Evolutionary conservation across 495 filamentous ascomycete genomes (phyloP).

Genomic region (Neurospora sp.): DNA sequence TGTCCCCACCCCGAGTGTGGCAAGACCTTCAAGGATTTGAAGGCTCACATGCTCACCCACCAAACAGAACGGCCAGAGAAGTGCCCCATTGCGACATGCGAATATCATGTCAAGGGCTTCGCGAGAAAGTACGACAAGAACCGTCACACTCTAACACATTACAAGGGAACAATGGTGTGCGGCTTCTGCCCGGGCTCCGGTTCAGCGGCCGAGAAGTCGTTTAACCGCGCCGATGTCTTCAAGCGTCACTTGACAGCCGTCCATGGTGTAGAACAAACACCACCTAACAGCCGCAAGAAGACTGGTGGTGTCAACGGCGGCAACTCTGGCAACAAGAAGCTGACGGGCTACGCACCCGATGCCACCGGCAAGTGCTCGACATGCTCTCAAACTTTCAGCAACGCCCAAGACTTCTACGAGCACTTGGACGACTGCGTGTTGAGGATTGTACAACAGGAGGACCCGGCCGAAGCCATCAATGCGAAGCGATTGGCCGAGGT

Average conservation of each 20-base stretch:
- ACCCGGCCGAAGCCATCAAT: constrained; percentile 93
- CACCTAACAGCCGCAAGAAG: constrained; percentile 92
- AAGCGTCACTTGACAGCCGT: constrained; percentile 94
- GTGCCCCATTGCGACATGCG: constrained; percentile 89
- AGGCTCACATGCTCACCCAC: constrained; percentile 95
- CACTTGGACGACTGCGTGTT: constrained; percentile 98
- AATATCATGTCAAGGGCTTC: constrained; percentile 94
- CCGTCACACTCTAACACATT: constrained; percentile 91
- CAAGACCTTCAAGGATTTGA: constrained; percentile 81
- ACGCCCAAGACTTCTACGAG: constrained; percentile 97
- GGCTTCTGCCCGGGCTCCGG: constrained; percentile 94
- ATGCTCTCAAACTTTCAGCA: constrained; percentile 82
- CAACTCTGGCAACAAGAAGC: constrained; percentile 40
- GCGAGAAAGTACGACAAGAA: constrained; percentile 97
- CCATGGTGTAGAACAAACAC: constrained; percentile 90
- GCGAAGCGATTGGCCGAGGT: constrained; percentile 74
- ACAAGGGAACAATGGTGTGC: constrained; percentile 99
- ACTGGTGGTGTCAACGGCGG: constrained; percentile 9
- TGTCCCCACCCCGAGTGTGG: constrained; percentile 84
- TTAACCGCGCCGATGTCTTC: constrained; percentile 98
- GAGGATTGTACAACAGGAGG: constrained; percentile 93
- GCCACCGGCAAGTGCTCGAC: constrained; percentile 93
- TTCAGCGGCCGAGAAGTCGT: constrained; percentile 91
- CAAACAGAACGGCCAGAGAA: constrained; percentile 91
- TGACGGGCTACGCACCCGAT: constrained; percentile 55